Conservation (phyloP, 495 filamentous ascomycete genomes). For the Aspergillus affinis region DNA sequence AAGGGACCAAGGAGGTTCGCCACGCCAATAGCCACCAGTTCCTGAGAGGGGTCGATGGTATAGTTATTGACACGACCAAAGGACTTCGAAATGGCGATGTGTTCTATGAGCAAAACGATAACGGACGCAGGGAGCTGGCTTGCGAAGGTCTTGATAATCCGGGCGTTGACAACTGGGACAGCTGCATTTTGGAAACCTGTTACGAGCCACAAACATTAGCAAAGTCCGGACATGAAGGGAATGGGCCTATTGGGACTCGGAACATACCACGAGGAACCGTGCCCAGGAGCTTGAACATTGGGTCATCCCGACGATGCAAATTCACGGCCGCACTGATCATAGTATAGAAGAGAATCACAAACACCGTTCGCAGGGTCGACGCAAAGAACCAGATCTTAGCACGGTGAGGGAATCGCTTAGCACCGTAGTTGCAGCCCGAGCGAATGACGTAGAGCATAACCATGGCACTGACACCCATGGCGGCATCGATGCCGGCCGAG, state of each 20-base stretch:
- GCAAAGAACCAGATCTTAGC: conserved; percentile 84
- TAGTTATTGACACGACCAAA: conserved; percentile 98
- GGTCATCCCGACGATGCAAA: conserved; percentile 47
- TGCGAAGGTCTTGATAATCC: conserved; percentile 61
- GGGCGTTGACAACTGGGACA: conserved; percentile 67
- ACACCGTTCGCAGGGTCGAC: conserved; percentile 83
- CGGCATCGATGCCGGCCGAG: conserved; percentile 70
- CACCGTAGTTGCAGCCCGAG: conserved; percentile 60
- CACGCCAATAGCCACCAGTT: conserved; percentile 92
- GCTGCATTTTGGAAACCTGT: conserved; percentile 74
- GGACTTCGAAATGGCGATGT: conserved; percentile 97
- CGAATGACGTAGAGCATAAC: conserved; percentile 82
- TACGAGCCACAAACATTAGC: conserved; percentile 10
- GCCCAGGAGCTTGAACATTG: conserved; percentile 66
- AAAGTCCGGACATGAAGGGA: not conserved
- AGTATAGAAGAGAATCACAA: conserved; percentile 91
- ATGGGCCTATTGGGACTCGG: not conserved
- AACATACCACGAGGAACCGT: conserved; percentile 69
- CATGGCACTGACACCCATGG: conserved; percentile 85
- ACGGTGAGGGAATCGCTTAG: conserved; percentile 65
- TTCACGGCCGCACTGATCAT: conserved; percentile 89
- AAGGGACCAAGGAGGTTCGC: conserved; percentile 92
- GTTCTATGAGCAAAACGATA: conserved; percentile 93
- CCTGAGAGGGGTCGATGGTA: conserved; percentile 95
- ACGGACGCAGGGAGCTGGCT: conserved; percentile 72